A percentile compares a stretch with the other conserved stretches of the same genome.
Conservation (phyloP, 805 yeast species). For the Dipodascopsis tothii region DNA sequence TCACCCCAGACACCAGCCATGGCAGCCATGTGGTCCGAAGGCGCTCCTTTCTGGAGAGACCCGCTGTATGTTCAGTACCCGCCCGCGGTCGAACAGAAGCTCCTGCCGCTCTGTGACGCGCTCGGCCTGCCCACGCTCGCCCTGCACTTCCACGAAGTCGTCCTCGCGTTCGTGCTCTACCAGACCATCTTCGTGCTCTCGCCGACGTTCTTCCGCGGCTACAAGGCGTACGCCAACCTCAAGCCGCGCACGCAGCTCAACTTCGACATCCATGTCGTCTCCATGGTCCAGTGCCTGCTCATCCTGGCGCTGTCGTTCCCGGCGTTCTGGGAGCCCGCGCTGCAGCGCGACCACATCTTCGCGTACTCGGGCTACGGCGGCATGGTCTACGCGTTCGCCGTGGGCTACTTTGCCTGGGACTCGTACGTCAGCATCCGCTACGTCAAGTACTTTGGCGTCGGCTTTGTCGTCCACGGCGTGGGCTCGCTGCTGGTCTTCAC, state of each 20-base stretch:
- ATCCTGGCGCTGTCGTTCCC: conserved; percentile 58
- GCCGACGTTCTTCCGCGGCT: conserved; percentile 41
- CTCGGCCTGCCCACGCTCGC: conserved; percentile 29
- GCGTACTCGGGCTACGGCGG: conserved; percentile 72
- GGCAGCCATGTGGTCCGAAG: no score
- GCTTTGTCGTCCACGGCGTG: conserved; percentile 74
- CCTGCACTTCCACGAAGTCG: conserved; percentile 57
- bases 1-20: no score
- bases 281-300: conserved; percentile 72
- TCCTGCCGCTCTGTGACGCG: conserved; percentile 1
- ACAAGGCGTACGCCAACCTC: conserved; percentile 43
- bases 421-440: conserved; percentile 56
- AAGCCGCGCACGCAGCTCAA: conserved; percentile 48
- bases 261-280: conserved; percentile 85
- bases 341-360: conserved; percentile 46
- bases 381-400: conserved; percentile 60
- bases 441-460: conserved; percentile 65
- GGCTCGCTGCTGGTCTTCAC: conserved; percentile 72
- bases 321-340: conserved; percentile 48
- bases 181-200: conserved; percentile 44
- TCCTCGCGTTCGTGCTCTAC: conserved; percentile 55
- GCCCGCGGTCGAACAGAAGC: conserved; percentile 2
- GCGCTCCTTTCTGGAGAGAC: conserved; percentile 10
- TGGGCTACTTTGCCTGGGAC: conserved; percentile 91
- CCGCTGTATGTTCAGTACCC: conserved; percentile 21